Percentiles rank a stretch among this genome's conserved stretches.
Evolutionary conservation across 257 asterid genomes (phyloP).

Genomic region (Ehretia macrophylla): DNA sequence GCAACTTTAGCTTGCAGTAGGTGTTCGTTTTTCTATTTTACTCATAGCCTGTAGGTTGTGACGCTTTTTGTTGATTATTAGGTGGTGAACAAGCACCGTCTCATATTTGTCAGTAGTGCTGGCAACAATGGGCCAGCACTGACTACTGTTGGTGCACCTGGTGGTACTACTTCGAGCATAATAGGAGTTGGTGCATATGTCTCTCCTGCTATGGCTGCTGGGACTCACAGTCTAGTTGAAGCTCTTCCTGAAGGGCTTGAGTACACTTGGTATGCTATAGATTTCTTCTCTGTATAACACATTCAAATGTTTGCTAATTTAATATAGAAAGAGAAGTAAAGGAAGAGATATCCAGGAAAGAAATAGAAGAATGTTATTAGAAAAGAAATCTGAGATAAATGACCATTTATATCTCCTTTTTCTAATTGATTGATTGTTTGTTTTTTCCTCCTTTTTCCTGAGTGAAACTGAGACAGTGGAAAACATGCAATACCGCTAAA

Average conservation of each 20-base stretch:
- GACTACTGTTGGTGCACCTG: constrained; percentile 98
- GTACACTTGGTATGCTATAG: constrained; percentile 73
- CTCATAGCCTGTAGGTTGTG: not conserved
- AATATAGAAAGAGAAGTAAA: too few species aligned
- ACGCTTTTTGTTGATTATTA: constrained; percentile 14
- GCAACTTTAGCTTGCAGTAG: not conserved
- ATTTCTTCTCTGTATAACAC: constrained; percentile 5
- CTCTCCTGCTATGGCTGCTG: constrained; percentile 98
- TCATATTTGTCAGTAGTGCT: constrained; percentile 90
- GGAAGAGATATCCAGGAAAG: too few species aligned
- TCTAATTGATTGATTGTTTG: too few species aligned
- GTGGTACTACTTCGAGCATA: constrained; percentile 96
- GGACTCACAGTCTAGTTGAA: constrained; percentile 86
- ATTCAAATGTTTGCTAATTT: not conserved
- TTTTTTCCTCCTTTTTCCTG: too few species aligned
- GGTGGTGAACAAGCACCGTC: constrained; percentile 88
- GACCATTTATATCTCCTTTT: too few species aligned
- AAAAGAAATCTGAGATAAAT: too few species aligned
- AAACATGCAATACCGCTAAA: too few species aligned
- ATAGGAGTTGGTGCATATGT: constrained; percentile 99
- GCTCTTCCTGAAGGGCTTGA: constrained; percentile 97
- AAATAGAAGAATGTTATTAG: too few species aligned
- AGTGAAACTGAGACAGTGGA: too few species aligned
- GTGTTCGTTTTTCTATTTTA: not conserved
- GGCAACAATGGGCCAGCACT: constrained; percentile 95